Evolutionary conservation across 345 rosid genomes (phyloP).

Genomic region (Salix viminalis): DNA sequence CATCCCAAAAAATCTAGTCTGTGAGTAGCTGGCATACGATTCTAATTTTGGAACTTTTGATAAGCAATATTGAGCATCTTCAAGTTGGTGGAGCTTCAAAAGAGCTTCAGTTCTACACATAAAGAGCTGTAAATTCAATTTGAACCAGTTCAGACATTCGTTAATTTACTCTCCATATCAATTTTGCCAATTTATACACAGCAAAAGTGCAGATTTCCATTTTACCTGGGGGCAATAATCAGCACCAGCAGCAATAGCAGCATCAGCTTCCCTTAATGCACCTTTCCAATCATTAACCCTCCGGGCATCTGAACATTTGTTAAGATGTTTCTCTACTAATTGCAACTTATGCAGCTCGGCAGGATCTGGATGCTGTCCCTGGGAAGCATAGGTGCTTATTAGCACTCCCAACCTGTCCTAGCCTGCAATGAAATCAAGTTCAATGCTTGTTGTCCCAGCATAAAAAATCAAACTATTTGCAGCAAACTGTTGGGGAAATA

Average conservation of each 20-base stretch:
- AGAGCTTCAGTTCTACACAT: slow-evolving; percentile 96
- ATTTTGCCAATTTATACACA: not conserved
- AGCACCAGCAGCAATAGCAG: slow-evolving; percentile 81
- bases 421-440: slow-evolving; percentile 46
- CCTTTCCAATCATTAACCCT: slow-evolving; percentile 67
- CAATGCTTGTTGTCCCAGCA: slow-evolving; percentile 7
- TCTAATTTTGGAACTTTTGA: slow-evolving; percentile 48
- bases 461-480: not conserved
- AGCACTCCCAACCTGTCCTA: slow-evolving; percentile 82
- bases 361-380: slow-evolving; percentile 57
- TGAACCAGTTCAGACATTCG: slow-evolving; percentile 29
- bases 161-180: not conserved
- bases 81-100: slow-evolving; percentile 73
- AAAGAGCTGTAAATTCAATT: slow-evolving; percentile 71
- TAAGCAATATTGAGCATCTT: slow-evolving; percentile 62
- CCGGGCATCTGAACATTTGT: slow-evolving; percentile 69
- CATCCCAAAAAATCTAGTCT: slow-evolving; percentile 66
- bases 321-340: slow-evolving; percentile 61
- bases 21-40: slow-evolving; percentile 26
- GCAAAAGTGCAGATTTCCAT: not conserved
- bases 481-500: slow-evolving; percentile 2
- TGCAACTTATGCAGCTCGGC: slow-evolving; percentile 56
- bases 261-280: slow-evolving; percentile 57
- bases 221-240: slow-evolving; percentile 80
- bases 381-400: slow-evolving; percentile 49